Percentiles rank a stretch among this genome's conserved stretches.
These are phyloP conservation scores for Hirsutella minnesotensis DNA, from an alignment of 2,329 filamentous ascomycete species.

Conservation along the genomic window DNA sequence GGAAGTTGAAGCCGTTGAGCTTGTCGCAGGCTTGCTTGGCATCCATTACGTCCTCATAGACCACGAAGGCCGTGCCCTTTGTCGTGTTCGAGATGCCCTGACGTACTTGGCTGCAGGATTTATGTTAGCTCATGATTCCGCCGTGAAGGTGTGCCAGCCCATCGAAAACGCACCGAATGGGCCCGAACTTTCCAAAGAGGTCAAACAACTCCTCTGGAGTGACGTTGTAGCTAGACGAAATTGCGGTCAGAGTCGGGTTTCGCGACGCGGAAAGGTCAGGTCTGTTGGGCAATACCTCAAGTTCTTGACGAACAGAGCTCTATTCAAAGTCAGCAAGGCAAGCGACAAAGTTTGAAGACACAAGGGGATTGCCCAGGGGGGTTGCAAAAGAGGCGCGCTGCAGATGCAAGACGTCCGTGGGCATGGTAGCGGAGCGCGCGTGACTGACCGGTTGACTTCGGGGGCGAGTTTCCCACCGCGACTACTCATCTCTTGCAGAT, in stretches of 20 bases:
- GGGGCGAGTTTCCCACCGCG: slow-evolving; percentile 93
- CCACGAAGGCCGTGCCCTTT: slow-evolving; percentile 96
- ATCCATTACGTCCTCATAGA: slow-evolving; percentile 99
- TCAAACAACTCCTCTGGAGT: slow-evolving; percentile 96
- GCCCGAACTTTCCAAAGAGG: slow-evolving; percentile 94
- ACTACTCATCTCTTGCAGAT: slow-evolving; percentile 82
- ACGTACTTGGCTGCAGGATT: slow-evolving; percentile 70
- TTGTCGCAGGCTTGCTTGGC: slow-evolving; percentile 98
- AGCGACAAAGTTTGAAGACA: not conserved
- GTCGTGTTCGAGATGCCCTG: slow-evolving; percentile 95
- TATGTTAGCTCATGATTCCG: slow-evolving; percentile 3
- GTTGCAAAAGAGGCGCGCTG: not conserved
- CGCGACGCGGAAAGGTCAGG: too few species aligned
- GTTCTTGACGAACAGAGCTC: slow-evolving; percentile 99
- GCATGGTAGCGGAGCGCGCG: not conserved
- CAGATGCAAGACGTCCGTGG: not conserved
- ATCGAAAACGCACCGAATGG: slow-evolving; percentile 62
- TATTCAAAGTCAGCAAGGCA: slow-evolving; percentile 30
- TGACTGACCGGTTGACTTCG: slow-evolving; percentile 84
- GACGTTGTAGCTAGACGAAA: slow-evolving; percentile 77
- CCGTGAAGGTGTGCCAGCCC: not conserved
- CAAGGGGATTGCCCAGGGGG: not conserved
- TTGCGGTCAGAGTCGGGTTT: slow-evolving; percentile 2
- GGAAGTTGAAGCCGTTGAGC: slow-evolving; percentile 99
- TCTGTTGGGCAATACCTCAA: slow-evolving; percentile 57